These are phyloP conservation scores for Tolypocladium tundrense DNA, from an alignment of 2,329 filamentous ascomycete genomes.

Conservation along the genomic window DNA sequence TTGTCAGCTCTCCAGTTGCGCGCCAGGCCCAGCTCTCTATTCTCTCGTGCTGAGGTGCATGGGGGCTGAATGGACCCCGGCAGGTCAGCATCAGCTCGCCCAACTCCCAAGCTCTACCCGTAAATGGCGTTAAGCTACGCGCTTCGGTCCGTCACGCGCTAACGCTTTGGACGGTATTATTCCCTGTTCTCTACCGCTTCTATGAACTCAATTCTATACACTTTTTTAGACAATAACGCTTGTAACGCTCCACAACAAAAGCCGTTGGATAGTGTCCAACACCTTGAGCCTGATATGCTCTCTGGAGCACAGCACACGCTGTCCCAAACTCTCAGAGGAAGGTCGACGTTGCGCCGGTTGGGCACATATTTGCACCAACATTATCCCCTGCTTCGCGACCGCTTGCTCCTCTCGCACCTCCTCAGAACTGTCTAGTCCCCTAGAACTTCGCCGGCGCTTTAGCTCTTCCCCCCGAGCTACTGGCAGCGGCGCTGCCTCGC, in stretches of 20 bases:
- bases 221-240: not conserved
- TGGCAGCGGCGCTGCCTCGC: not conserved
- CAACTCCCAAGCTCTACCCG: not conserved
- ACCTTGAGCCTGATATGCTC: not conserved
- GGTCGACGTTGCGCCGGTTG: not conserved
- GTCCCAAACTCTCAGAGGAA: not conserved
- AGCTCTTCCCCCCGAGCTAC: not conserved
- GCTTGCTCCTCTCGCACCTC: not conserved
- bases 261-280: not conserved
- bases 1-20: not conserved
- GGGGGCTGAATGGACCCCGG: not conserved
- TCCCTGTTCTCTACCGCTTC: not conserved
- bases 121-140: not conserved
- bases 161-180: not conserved
- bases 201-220: too few species aligned
- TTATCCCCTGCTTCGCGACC: not conserved
- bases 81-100: not conserved
- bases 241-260: not conserved
- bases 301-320: not conserved
- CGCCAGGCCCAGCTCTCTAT: too few species aligned
- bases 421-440: not conserved
- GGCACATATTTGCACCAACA: not conserved
- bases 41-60: not conserved
- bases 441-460: not conserved
- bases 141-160: not conserved